phyloP scores from a whole-genome alignment of 495 filamentous ascomycete species.

The Haplographium delicatum region DNA sequence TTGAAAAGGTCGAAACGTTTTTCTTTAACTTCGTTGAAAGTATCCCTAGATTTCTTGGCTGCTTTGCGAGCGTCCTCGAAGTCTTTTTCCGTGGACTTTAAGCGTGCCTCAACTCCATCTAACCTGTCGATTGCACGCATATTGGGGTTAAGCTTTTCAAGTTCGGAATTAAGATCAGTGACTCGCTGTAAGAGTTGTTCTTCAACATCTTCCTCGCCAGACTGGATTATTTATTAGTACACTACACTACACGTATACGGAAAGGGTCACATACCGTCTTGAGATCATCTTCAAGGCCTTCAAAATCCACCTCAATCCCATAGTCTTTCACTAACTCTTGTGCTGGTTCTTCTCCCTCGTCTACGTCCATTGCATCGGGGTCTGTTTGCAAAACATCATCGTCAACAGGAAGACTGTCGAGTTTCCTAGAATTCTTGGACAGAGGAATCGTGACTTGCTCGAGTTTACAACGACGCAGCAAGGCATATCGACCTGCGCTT shows the following conservation, averaged over 20 bases:
- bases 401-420: conserved; percentile 76
- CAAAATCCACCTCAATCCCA: conserved; percentile 89
- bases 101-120: conserved; percentile 74
- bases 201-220: conserved; percentile 65
- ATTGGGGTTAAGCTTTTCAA: conserved; percentile 93
- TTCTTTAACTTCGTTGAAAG: conserved; percentile 74
- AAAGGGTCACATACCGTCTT: conserved; percentile 55
- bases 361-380: conserved; percentile 83
- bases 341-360: conserved; percentile 47
- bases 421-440: conserved; percentile 58
- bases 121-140: conserved; percentile 94
- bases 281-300: conserved; percentile 77
- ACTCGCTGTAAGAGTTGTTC: conserved; percentile 78
- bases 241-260: background rate
- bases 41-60: conserved; percentile 70
- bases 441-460: conserved; percentile 89
- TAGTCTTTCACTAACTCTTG: conserved; percentile 64
- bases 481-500: conserved; percentile 72
- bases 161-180: conserved; percentile 61
- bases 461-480: conserved; percentile 85
- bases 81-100: conserved; percentile 80
- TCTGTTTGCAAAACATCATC: conserved; percentile 64
- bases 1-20: conserved; percentile 88
- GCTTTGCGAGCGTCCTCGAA: conserved; percentile 75
- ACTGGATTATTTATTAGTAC: conserved; percentile 35